Base-by-base conservation (phyloP, 805 yeast genomes). In the Metschnikowia amazonensis region DNA sequence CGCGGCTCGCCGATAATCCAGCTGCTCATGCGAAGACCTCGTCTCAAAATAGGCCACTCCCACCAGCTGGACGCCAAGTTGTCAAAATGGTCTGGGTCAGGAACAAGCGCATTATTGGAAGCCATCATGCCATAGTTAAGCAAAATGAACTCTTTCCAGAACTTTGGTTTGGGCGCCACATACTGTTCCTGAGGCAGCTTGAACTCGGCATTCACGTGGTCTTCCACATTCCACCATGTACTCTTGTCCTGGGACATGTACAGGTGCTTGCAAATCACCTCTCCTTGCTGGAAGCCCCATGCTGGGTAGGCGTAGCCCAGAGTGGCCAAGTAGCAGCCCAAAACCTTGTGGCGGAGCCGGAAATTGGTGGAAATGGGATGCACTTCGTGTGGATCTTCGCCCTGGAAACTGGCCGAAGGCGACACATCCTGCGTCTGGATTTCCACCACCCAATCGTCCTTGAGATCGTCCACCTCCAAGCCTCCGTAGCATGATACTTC, bases 401-500 rank as follows among this genome's bases (percentile, higher is more conserved):
- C 60, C 20, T 58, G 62, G 49, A 69, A 71, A 36, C 75, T 75
- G 7, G 64, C 44, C 48, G 72, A 55, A 13, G 78, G 63, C 44
- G 75, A 60, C 40, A 39, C 44, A 54, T 68, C 71, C 61, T 86
- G 92, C 38, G 79, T 79, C 45, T 80, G 86, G 53, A 94, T 75
- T 67, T 92, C 96, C 36, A 92, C 72, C 31, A 84, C 69, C 99
- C 99, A 94, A 65, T 94, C 84, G 62, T 90, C 97, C 59, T 86
- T 86, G 3, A 64, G 64, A 59, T 92, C 98, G 49, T 94, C 92
- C 49, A 81, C 62, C 0, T 76, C 71, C 39, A 76, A 74, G 51
- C 80, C 78, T 46, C 97, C 95, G 60, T 89, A 89, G 59, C 97
- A 86, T 9, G 96, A 80, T 13, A 88, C 96, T 70, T 94, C 99